These are phyloP conservation scores for Umbelopsis isabellina DNA, from an alignment of 192 early-diverging fungal species.

Conservation along the genomic window DNA sequence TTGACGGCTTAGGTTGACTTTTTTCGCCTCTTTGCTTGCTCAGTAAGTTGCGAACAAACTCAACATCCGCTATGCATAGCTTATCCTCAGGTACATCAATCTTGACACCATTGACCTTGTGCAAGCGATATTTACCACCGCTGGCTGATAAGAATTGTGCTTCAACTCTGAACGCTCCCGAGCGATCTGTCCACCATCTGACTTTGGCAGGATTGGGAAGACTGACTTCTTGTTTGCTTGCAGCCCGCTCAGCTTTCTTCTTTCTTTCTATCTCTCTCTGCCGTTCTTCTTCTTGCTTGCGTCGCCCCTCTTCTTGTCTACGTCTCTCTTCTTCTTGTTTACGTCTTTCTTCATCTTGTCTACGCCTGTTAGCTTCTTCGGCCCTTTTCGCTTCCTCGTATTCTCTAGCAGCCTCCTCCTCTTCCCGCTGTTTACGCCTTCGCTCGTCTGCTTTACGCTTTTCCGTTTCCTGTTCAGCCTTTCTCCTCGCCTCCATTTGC, in stretches of 20 bases:
- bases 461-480: not conserved
- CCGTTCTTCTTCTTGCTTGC: constrained; percentile 39
- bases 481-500: constrained; percentile 13
- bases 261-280: constrained; percentile 34
- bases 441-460: constrained; percentile 23
- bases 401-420: not conserved
- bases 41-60: constrained; percentile 36
- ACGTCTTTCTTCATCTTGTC: constrained; percentile 36
- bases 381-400: not conserved
- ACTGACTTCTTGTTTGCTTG: constrained; percentile 23
- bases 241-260: not conserved
- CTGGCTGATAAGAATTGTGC: constrained; percentile 80
- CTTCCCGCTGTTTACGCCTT: not conserved
- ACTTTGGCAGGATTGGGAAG: constrained; percentile 31
- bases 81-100: constrained; percentile 92
- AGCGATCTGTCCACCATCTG: constrained; percentile 91
- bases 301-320: constrained; percentile 26
- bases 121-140: constrained; percentile 89
- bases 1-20: constrained; percentile 19
- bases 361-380: not conserved
- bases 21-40: constrained; percentile 35
- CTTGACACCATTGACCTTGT: constrained; percentile 94
- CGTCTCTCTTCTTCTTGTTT: constrained; percentile 38
- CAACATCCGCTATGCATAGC: constrained; percentile 66
- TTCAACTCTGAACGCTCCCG: constrained; percentile 90